Evolutionary conservation across 257 asterid species (phyloP).

Genomic region (Henckelia pumila): DNA sequence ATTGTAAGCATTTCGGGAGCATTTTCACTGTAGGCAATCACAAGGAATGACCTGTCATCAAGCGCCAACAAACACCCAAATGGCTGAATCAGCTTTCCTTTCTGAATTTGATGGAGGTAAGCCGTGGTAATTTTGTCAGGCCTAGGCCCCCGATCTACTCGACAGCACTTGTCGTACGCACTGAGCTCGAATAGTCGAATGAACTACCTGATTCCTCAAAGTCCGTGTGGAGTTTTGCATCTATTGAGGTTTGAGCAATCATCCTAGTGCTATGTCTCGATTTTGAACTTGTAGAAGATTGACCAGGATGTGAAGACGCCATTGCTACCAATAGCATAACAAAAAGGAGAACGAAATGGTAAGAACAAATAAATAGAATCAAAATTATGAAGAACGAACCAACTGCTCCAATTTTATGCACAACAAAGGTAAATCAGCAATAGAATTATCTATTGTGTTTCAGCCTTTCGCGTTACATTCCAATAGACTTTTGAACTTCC

Average conservation of each 20-base stretch:
- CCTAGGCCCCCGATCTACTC: constrained; percentile 38
- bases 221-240: constrained; percentile 81
- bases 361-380: neutral
- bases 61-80: constrained; percentile 85
- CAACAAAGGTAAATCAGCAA: neutral
- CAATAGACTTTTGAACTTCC: neutral
- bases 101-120: constrained; percentile 85
- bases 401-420: neutral
- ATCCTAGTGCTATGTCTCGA: constrained; percentile 73
- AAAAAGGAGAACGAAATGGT: neutral
- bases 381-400: neutral
- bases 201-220: constrained; percentile 80
- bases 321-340: constrained; percentile 15
- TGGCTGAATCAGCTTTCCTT: constrained; percentile 72
- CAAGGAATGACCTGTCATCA: constrained; percentile 71
- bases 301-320: constrained; percentile 62
- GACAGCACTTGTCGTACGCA: constrained; percentile 38
- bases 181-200: constrained; percentile 77
- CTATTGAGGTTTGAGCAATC: constrained; percentile 75
- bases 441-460: neutral
- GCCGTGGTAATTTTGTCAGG: constrained; percentile 67
- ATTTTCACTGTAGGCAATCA: constrained; percentile 79
- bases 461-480: neutral
- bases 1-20: constrained; percentile 88
- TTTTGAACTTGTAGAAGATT: constrained; percentile 56